Percentiles rank a stretch among this genome's conserved stretches.
Conservation (phyloP, 768 basidiomycete species). For the Xerocomellus amylosporus region DNA sequence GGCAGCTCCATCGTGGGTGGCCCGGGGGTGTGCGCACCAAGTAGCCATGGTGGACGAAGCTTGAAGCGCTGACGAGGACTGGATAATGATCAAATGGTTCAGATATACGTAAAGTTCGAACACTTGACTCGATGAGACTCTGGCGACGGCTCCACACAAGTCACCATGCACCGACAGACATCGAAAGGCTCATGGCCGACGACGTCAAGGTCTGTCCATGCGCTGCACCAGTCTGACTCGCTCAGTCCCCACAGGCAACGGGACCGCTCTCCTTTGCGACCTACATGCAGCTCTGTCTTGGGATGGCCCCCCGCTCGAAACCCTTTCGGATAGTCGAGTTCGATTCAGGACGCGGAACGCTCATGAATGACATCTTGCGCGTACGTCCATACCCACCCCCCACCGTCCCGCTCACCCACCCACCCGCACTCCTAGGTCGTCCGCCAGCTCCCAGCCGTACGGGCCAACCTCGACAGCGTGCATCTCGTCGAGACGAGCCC, state of each 20-base stretch:
- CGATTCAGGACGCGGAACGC: constrained; percentile 90
- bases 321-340: constrained; percentile 80
- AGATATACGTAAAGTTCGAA: too few relatives aligned
- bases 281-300: constrained; percentile 90
- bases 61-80: too few relatives aligned
- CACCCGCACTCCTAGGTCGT: constrained; percentile 42
- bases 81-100: too few relatives aligned
- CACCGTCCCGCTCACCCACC: not conserved
- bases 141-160: not conserved
- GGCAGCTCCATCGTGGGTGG: too few relatives aligned
- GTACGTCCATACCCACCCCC: constrained; percentile 50
- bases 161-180: constrained; percentile 29
- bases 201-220: constrained; percentile 59
- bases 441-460: constrained; percentile 42
- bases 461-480: constrained; percentile 43
- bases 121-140: constrained; percentile 13
- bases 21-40: too few relatives aligned
- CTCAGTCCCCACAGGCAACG: constrained; percentile 52
- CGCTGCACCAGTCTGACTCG: not conserved
- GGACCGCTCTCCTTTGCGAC: constrained; percentile 86
- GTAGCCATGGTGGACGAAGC: too few relatives aligned
- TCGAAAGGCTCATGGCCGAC: constrained; percentile 69
- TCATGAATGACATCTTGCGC: constrained; percentile 85
- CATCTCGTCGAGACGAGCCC: constrained; percentile 82
- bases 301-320: constrained; percentile 52